Conservation (phyloP, 1,284 basidiomycete species). For the Trichosporon sp. region DNA sequence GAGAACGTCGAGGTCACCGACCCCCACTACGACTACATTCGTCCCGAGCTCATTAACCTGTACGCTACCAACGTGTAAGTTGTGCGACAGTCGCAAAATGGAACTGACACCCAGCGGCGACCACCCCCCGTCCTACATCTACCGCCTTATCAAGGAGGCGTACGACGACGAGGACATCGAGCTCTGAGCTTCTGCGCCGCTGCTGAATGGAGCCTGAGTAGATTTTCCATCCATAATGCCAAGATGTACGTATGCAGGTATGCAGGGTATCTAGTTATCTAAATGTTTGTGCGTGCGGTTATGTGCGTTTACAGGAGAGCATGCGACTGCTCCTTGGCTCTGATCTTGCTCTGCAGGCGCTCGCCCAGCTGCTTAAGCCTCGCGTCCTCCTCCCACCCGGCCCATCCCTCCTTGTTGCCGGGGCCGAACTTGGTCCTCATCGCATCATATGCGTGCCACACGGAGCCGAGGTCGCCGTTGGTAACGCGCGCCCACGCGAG, state of each 20-base stretch:
- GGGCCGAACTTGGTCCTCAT: conserved; percentile 43
- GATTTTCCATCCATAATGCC: conserved; percentile 6
- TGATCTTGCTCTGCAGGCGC: background rate
- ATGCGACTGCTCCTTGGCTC: background rate
- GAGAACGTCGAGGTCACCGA: conserved; percentile 85
- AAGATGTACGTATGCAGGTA: conserved; percentile 14
- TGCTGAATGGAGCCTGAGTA: background rate
- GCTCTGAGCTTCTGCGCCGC: conserved; percentile 40
- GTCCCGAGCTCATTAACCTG: conserved; percentile 83
- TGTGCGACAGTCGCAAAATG: background rate
- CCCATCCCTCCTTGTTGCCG: conserved; percentile 32
- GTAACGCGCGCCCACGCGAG: conserved; percentile 38
- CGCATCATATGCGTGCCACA: conserved; percentile 33
- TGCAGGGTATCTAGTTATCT: conserved; percentile 24
- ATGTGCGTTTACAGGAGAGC: background rate
- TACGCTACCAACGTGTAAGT: conserved; percentile 96
- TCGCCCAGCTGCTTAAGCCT: conserved; percentile 25
- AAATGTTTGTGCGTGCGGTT: conserved; percentile 5
- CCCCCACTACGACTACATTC: conserved; percentile 91
- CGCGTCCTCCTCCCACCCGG: conserved; percentile 30
- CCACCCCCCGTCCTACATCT: conserved; percentile 85
- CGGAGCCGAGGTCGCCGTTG: conserved; percentile 28
- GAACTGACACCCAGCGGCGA: conserved; percentile 61
- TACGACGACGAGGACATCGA: conserved; percentile 88
- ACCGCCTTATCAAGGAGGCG: conserved; percentile 81